A percentile compares a stretch with the other conserved stretches of the same genome.
Evolutionary conservation across 2,329 filamentous ascomycete species (phyloP).

Genomic region (Chrysoporthe austroafricana): DNA sequence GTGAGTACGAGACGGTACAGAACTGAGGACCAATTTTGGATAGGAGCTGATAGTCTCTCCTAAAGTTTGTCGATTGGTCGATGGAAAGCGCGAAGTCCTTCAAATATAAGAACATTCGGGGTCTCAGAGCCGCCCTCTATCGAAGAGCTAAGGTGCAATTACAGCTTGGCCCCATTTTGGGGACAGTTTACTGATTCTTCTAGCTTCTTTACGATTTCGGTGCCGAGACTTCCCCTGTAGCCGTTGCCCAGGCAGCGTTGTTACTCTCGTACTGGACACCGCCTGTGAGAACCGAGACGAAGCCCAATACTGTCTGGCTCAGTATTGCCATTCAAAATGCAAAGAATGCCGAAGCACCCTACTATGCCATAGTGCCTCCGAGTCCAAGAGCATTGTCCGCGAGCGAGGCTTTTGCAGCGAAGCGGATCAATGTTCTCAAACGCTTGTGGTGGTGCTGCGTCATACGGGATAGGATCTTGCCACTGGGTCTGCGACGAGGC

Average conservation of each 20-base stretch:
- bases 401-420: constrained; percentile 18
- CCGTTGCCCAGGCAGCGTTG: constrained; percentile 43
- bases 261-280: constrained; percentile 47
- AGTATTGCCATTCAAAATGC: constrained; percentile 53
- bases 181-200: neutral
- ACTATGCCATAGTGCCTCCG: constrained; percentile 38
- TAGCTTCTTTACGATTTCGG: constrained; percentile 47
- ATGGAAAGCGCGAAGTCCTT: constrained; percentile 32
- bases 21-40: neutral
- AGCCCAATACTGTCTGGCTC: constrained; percentile 42
- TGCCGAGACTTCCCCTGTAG: constrained; percentile 43
- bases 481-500: constrained; percentile 50
- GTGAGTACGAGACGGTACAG: constrained; percentile 32
- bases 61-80: constrained; percentile 6
- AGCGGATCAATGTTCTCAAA: constrained; percentile 39
- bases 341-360: constrained; percentile 48
- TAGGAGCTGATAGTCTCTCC: neutral
- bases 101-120: constrained; percentile 47
- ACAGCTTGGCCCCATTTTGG: neutral
- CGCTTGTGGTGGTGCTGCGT: constrained; percentile 58
- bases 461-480: constrained; percentile 52
- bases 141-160: constrained; percentile 43
- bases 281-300: constrained; percentile 44
- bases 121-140: constrained; percentile 49
- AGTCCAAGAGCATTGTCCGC: constrained; percentile 37